These are phyloP conservation scores for Raphanus raphanistrum DNA, from an alignment of 345 rosid species.

Conservation along the genomic window DNA sequence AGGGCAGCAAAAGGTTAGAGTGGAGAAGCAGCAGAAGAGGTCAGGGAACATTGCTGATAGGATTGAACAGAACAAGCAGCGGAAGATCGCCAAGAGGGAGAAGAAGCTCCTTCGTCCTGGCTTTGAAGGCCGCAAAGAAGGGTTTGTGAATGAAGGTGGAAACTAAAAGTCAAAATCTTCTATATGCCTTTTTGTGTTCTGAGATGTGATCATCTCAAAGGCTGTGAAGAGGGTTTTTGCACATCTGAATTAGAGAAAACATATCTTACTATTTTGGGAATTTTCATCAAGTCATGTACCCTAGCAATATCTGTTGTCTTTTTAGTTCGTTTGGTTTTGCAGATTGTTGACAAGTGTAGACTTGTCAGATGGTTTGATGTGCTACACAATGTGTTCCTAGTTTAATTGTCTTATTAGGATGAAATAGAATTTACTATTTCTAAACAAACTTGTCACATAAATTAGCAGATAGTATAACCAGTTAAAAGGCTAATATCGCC, in stretches of 20 bases:
- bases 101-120: constrained; percentile 86
- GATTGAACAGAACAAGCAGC: constrained; percentile 66
- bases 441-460: neutral
- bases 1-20: constrained; percentile 58
- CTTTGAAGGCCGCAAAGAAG: constrained; percentile 77
- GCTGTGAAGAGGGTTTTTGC: constrained; percentile 24
- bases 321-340: constrained; percentile 18
- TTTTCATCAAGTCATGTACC: constrained; percentile 13
- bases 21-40: constrained; percentile 74
- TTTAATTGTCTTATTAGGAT: constrained; percentile 15
- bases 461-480: too few species aligned
- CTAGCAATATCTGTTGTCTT: constrained; percentile 9
- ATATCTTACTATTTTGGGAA: constrained; percentile 1
- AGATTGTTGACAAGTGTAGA: constrained; percentile 30
- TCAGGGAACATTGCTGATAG: constrained; percentile 68
- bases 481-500: too few species aligned
- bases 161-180: neutral
- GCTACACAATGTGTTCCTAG: neutral
- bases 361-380: constrained; percentile 20
- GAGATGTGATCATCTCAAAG: constrained; percentile 23
- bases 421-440: neutral
- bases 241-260: constrained; percentile 8
- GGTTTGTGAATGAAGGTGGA: constrained; percentile 40
- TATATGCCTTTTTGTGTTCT: neutral
- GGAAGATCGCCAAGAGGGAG: constrained; percentile 81